Conservation (phyloP, 106 monocot species). For the Narthecium ossifragum region DNA sequence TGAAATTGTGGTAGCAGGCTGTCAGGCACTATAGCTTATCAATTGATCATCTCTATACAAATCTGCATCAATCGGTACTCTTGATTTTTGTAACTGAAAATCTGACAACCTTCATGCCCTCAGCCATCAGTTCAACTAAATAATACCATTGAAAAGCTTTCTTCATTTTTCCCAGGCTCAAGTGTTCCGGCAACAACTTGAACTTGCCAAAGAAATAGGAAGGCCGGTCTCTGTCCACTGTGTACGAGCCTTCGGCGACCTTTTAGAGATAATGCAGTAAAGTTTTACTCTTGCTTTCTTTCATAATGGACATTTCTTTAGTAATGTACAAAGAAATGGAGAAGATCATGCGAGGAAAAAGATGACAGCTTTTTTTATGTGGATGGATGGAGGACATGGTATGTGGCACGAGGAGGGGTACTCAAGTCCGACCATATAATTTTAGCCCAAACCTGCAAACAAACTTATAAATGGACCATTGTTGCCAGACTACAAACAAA, state of each 20-base stretch:
- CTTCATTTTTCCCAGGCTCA: constrained; percentile 42
- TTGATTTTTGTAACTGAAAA: no score
- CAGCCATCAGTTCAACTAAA: no score
- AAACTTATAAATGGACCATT: background rate
- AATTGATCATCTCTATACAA: no score
- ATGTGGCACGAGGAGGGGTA: background rate
- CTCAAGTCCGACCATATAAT: background rate
- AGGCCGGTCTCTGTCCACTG: constrained; percentile 88
- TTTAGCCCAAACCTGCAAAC: background rate
- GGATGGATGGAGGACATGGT: background rate
- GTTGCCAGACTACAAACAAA: no score
- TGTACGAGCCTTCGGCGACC: constrained; percentile 82
- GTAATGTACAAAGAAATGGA: no score
- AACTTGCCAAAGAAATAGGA: constrained; percentile 67
- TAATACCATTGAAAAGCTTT: background rate
- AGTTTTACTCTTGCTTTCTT: background rate
- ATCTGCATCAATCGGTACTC: no score
- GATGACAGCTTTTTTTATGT: background rate
- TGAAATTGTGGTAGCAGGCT: no score
- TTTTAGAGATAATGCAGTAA: constrained; percentile 82
- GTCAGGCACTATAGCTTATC: no score
- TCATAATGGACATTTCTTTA: no score
- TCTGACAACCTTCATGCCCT: no score
- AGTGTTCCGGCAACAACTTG: constrained; percentile 70
- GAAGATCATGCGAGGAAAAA: no score